A percentile compares a stretch with the other conserved stretches of the same genome.
These are phyloP conservation scores for Flaveria trinervia DNA, from an alignment of 129 eudicot genomes.

Conservation along the genomic window DNA sequence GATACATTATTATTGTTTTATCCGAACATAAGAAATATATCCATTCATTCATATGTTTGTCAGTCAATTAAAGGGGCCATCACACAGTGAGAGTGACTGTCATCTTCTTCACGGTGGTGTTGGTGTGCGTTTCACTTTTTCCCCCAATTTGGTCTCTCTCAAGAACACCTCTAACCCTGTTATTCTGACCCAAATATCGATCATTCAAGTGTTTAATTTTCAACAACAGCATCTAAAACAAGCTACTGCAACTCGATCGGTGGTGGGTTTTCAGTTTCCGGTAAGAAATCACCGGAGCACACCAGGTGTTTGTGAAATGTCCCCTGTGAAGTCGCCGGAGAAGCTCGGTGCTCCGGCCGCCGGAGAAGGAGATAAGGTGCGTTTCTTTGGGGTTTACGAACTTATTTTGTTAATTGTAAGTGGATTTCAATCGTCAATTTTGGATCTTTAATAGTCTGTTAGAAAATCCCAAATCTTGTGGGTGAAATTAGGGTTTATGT, in stretches of 20 bases:
- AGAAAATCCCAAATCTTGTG: constrained; percentile 7
- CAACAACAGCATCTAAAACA: background rate
- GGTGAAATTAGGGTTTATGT: constrained; percentile 24
- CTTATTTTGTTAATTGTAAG: background rate
- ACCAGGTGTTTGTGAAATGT: constrained; percentile 42
- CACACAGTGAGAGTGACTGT: constrained; percentile 25
- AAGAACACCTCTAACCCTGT: background rate
- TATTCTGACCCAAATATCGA: constrained; percentile 14
- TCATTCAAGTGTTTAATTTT: background rate
- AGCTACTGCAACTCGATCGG: constrained; percentile 8
- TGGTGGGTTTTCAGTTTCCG: constrained; percentile 15
- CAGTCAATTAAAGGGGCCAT: constrained; percentile 39
- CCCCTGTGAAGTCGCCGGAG: constrained; percentile 42
- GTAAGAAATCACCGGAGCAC: constrained; percentile 18
- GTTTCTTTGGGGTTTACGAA: constrained; percentile 1
- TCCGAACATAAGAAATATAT: background rate
- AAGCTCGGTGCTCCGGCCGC: constrained; percentile 37
- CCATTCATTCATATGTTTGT: background rate
- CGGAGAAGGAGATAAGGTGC: constrained; percentile 63
- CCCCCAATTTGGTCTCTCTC: constrained; percentile 27
- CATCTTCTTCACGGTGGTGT: constrained; percentile 35
- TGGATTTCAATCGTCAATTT: background rate
- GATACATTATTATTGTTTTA: background rate
- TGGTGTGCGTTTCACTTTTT: constrained; percentile 15
- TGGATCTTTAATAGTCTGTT: background rate